Evolutionary conservation across 2,329 filamentous ascomycete species (phyloP).

Genomic region (Aspergillus hiratsukae): DNA sequence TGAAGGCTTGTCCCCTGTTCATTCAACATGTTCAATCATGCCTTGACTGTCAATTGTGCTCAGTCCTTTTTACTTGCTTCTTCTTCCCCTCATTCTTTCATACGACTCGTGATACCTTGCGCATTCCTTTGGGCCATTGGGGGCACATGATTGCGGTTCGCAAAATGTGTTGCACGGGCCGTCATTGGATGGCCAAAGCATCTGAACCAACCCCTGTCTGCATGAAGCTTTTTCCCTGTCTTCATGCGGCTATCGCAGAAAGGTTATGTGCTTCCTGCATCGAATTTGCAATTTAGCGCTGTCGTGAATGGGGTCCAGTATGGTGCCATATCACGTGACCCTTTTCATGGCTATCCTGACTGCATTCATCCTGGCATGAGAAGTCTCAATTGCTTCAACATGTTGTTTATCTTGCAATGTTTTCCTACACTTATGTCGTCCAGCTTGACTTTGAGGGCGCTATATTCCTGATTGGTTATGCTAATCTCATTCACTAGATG

Average conservation of each 20-base stretch:
- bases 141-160: background rate
- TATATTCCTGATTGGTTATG: background rate
- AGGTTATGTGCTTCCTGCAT: background rate
- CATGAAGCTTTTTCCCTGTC: constrained; percentile 9
- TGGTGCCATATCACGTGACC: constrained; percentile 37
- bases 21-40: background rate
- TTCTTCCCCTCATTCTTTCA: constrained; percentile 1
- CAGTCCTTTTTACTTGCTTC: background rate
- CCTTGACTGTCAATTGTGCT: constrained; percentile 1
- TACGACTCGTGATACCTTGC: background rate
- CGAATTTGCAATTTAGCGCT: constrained; percentile 10
- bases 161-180: constrained; percentile 12
- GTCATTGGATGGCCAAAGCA: constrained; percentile 6
- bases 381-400: background rate
- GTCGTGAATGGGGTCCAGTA: constrained; percentile 19
- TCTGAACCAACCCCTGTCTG: background rate
- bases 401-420: background rate
- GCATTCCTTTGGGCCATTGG: background rate
- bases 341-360: background rate
- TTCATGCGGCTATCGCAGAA: constrained; percentile 8
- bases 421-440: background rate
- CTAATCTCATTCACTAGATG: constrained; percentile 20
- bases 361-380: background rate
- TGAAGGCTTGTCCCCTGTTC: background rate
- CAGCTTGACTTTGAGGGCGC: background rate